Base-by-base conservation (phyloP, 352 stramenopile species). In the Aphanomyces euteiches region DNA sequence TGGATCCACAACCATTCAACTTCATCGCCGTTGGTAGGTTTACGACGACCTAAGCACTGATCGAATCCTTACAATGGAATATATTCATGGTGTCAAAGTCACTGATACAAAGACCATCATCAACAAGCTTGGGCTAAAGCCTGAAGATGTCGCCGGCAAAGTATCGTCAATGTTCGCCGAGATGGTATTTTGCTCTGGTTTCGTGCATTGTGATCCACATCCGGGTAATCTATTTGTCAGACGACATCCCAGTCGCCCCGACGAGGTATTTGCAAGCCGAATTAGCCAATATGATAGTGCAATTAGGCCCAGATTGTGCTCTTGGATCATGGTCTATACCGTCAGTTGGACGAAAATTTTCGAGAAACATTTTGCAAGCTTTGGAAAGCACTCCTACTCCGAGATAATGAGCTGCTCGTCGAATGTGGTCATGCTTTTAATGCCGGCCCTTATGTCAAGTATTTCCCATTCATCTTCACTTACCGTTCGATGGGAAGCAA, bases 311-410 rank as follows among this genome's bases (percentile, higher is more conserved):
- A 98, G 80, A 81, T 99, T 36, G 96, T 99, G 47, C 78, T 99
- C 10, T 83, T 99, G 2, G 97, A 99, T 79, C 97, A 99, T 75
- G 97, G 97, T 19, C 78, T 99, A 4, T 99, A 99, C 67, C 88
- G 96, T 19, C 80, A 95, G 41, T 78, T 99, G 17, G 94, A 98
- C 61, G 79, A 86, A 39, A 77, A 92, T 21, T 99, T 99, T 77
- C 92, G 96, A 37, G 82, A 96, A 45, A 87, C 88, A 1, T 98
- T 99, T 79, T 98, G 93, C 47, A 81, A 95, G 57, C 77, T 99
- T 40, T 99, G 97, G 97, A 87, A 90, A 67, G 89, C 88, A 12
- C 94, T 99, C 67, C 81, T 99, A 5, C 80, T 98, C 67, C 89
- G 90, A 19, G 91, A 99, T 75, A 81, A 84, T 21, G 67, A 76